Base-by-base conservation (phyloP, 306 rosid genomes). In the Trifolium dubium region DNA sequence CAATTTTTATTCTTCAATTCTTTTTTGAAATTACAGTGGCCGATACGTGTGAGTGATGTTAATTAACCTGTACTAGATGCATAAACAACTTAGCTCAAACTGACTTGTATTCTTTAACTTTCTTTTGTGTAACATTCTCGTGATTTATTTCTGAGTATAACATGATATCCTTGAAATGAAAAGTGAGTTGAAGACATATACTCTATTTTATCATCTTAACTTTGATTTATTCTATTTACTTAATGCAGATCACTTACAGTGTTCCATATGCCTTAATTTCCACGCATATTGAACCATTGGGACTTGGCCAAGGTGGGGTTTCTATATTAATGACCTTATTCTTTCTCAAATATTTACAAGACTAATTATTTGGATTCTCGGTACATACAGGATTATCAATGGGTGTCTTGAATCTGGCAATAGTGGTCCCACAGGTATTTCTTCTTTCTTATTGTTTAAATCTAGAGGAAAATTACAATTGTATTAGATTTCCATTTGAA, bases 401-500 rank as follows among this genome's bases (percentile, higher is more conserved):
- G 96, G 99, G 98, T 82, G 96, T 95, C 74, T 84, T 95, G 73
- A 95, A 92, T 82, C 88, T 92, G 79, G 96, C 99, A 75, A 83
- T 92, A 66, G 98, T 92, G 69, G 69, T 95, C 82, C 96, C 97
- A 19, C 99, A 92, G 98, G 99, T 94, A 87, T 73, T 76, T 73
- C 35, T 80, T 79, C 68, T 75, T 69, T 63, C 23, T 31, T 30
- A 55, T 58, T 79, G 12, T 44, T 28, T 9, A 17, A 39, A 32
- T 54, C 55, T 23, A 9, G 46, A 41, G 51, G 19, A 40, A 80
- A 40, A 80, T 70, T 49, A 58, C 63, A 64, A 2, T 66, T 46
- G 15, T 76, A 46, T n/a, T 58, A 41, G 41, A 71, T 74, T 60
- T 51, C 11, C 28, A 71, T 71, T 66, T 64, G 71, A 67, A 54